These are phyloP conservation scores for Pyricularia pennisetigena DNA, from an alignment of 2,329 filamentous ascomycete genomes.

Conservation along the genomic window DNA sequence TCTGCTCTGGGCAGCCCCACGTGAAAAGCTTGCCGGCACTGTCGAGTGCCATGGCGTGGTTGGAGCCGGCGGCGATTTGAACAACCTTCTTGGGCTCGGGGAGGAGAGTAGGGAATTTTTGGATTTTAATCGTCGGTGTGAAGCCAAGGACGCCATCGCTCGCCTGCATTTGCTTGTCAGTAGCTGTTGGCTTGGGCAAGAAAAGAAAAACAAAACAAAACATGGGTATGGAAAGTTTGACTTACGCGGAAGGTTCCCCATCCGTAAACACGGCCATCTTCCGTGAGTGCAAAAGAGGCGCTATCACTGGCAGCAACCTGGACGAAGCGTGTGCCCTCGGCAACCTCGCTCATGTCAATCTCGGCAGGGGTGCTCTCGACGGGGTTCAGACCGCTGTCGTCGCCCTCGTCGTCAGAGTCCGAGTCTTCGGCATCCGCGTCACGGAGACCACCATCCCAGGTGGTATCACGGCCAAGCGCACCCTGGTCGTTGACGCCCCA, in stretches of 20 bases:
- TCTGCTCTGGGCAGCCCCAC: constrained; percentile 66
- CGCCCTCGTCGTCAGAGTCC: constrained; percentile 21
- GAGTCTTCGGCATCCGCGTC: constrained; percentile 42
- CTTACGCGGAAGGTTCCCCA: constrained; percentile 69
- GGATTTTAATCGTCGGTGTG: constrained; percentile 21
- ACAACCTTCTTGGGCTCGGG: constrained; percentile 56
- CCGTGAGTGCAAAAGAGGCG: constrained; percentile 65
- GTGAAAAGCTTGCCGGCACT: constrained; percentile 54
- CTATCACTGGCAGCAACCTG: constrained; percentile 66
- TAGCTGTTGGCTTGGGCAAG: neutral
- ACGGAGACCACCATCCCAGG: constrained; percentile 46
- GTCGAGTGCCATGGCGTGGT: constrained; percentile 62
- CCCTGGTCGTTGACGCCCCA: constrained; percentile 87
- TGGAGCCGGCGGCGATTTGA: constrained; percentile 55
- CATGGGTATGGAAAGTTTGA: neutral
- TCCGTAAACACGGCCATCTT: constrained; percentile 66
- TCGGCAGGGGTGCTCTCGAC: constrained; percentile 52
- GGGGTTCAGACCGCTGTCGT: constrained; percentile 44
- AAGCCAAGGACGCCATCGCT: constrained; percentile 37
- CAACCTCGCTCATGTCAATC: constrained; percentile 34
- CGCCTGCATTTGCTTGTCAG: constrained; percentile 18
- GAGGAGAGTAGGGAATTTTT: constrained; percentile 43
- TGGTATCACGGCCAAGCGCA: constrained; percentile 66
- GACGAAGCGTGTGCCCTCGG: constrained; percentile 25
- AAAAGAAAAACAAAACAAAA: neutral